A percentile compares a stretch with the other conserved stretches of the same genome.
Conservation (phyloP, 2,329 filamentous ascomycete species). For the Nigrospora osmanthi region DNA sequence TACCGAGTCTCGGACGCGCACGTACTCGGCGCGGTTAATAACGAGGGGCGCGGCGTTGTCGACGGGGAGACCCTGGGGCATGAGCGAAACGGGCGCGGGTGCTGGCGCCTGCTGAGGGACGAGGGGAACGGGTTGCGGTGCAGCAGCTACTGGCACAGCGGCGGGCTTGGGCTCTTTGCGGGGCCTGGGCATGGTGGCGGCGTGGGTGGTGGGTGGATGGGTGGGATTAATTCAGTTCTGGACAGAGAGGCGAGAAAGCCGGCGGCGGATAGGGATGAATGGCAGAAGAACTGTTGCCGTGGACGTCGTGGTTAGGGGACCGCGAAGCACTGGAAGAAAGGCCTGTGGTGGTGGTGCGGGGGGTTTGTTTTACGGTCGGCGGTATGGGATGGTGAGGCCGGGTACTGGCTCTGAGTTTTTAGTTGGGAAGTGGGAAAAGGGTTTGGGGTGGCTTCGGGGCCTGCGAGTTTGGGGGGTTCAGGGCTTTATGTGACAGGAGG, state of each 20-base stretch:
- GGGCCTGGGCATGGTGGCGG: neutral
- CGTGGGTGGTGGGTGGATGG: neutral
- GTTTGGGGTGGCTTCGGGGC: conserved; percentile 1
- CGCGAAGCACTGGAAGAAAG: too few relatives aligned
- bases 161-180: conserved; percentile 1
- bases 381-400: neutral
- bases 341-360: too few relatives aligned
- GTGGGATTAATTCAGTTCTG: too few relatives aligned
- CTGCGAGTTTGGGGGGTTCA: conserved; percentile 4
- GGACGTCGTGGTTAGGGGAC: too few relatives aligned
- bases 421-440: conserved; percentile 4
- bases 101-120: conserved; percentile 6
- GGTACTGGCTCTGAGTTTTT: conserved; percentile 3
- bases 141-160: neutral
- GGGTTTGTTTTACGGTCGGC: too few relatives aligned
- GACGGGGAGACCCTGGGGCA: conserved; percentile 14
- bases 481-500: conserved; percentile 6
- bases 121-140: neutral
- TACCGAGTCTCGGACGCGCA: conserved; percentile 76
- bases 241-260: too few relatives aligned
- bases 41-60: conserved; percentile 8
- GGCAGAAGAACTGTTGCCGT: too few relatives aligned
- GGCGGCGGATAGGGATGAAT: neutral
- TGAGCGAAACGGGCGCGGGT: neutral
- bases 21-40: conserved; percentile 60